phyloP scores from a whole-genome alignment of 1,284 basidiomycete species.

The Mycena citricolor region DNA sequence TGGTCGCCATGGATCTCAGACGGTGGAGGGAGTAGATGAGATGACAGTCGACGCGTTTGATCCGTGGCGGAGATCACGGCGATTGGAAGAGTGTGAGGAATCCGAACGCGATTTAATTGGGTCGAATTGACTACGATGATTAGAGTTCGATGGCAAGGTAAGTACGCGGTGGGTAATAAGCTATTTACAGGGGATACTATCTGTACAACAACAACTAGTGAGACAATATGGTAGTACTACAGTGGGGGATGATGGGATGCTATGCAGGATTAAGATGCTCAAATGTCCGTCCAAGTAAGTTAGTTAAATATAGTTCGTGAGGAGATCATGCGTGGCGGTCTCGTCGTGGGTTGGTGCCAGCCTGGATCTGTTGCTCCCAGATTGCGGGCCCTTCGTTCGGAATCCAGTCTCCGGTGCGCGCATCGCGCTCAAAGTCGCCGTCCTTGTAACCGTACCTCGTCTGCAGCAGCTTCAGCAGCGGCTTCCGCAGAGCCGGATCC shows the following conservation, averaged over 20 bases:
- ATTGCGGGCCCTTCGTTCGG: conserved; percentile 57
- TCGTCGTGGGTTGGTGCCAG: conserved; percentile 13
- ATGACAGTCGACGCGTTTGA: background rate
- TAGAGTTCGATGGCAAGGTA: conserved; percentile 15
- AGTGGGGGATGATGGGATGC: conserved; percentile 1
- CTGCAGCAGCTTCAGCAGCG: conserved; percentile 68
- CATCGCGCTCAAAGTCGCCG: conserved; percentile 77
- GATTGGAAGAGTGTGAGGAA: conserved; percentile 5
- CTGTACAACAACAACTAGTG: conserved; percentile 20
- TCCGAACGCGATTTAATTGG: conserved; percentile 14
- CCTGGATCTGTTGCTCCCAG: conserved; percentile 52
- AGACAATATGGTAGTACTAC: conserved; percentile 18
- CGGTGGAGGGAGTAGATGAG: background rate
- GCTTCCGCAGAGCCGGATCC: conserved; percentile 80
- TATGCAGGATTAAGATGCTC: conserved; percentile 10
- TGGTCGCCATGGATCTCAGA: no score
- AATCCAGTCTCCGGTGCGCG: conserved; percentile 59
- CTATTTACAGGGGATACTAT: conserved; percentile 16
- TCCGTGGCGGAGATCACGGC: conserved; percentile 10
- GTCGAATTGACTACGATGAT: background rate
- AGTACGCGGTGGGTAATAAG: conserved; percentile 8
- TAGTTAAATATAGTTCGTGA: conserved; percentile 7
- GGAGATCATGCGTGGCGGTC: conserved; percentile 14
- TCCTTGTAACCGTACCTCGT: conserved; percentile 75
- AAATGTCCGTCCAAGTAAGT: conserved; percentile 14